Conservation (phyloP, 495 filamentous ascomycete species). For the Chaetomidium leptoderma region DNA sequence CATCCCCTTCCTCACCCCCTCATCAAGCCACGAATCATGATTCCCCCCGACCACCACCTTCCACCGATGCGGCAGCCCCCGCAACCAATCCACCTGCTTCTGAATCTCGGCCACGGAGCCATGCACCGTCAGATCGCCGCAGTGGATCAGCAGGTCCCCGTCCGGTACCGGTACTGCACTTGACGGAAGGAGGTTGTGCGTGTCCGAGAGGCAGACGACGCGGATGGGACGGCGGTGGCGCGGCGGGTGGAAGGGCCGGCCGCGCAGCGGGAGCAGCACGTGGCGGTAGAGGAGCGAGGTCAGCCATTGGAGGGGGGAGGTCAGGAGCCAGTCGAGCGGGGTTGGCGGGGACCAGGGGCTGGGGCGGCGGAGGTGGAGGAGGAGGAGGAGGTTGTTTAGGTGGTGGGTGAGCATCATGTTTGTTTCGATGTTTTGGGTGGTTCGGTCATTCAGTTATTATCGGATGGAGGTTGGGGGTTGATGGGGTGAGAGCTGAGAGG, state of each 20-base stretch:
- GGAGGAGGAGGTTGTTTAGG: slow-evolving; percentile 23
- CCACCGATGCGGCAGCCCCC: slow-evolving; percentile 62
- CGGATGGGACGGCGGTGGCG: slow-evolving; percentile 54
- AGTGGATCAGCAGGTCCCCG: slow-evolving; percentile 85
- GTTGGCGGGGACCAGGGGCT: slow-evolving; percentile 50
- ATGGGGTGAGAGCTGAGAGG: not conserved
- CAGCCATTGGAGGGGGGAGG: slow-evolving; percentile 49
- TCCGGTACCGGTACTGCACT: slow-evolving; percentile 48
- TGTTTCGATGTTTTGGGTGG: not conserved
- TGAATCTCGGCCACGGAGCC: slow-evolving; percentile 71
- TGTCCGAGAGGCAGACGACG: slow-evolving; percentile 88
- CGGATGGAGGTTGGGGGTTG: no score
- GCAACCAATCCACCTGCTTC: slow-evolving; percentile 74
- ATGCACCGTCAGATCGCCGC: slow-evolving; percentile 74
- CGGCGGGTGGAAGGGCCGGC: slow-evolving; percentile 52
- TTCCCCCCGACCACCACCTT: slow-evolving; percentile 89
- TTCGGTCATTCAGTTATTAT: no score
- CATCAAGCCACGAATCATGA: slow-evolving; percentile 80
- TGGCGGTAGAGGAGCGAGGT: slow-evolving; percentile 53
- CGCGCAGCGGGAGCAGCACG: slow-evolving; percentile 57
- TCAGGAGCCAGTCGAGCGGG: slow-evolving; percentile 42
- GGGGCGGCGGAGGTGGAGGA: slow-evolving; percentile 37
- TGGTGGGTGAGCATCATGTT: not conserved
- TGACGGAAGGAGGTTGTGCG: slow-evolving; percentile 61
- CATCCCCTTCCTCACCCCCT: slow-evolving; percentile 34